Evolutionary conservation across 352 stramenopile genomes (phyloP).

Genomic region (Globisporangium echinulatum): DNA sequence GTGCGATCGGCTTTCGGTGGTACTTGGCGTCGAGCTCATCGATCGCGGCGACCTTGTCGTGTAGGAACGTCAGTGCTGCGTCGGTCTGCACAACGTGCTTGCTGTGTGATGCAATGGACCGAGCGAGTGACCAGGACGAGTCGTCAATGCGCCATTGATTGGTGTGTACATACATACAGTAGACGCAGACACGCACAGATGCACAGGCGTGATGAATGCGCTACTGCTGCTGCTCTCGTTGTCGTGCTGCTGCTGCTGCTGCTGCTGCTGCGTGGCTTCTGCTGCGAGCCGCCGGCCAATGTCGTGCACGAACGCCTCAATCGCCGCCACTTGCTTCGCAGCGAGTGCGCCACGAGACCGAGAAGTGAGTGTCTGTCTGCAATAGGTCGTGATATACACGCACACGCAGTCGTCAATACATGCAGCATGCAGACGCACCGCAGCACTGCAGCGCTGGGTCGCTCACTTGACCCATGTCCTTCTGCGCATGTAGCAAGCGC

Average conservation of each 20-base stretch:
- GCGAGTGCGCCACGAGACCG: neutral
- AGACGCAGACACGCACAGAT: slow-evolving; percentile 34
- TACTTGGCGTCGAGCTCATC: slow-evolving; percentile 60
- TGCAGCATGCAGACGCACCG: slow-evolving; percentile 17
- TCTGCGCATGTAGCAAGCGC: slow-evolving; percentile 53
- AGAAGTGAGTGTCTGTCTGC: neutral
- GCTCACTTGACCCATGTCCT: slow-evolving; percentile 67
- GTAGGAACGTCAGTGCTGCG: slow-evolving; percentile 41
- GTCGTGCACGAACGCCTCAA: slow-evolving; percentile 58
- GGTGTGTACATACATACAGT: too few relatives aligned
- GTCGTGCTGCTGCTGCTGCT: neutral
- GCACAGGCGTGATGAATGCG: slow-evolving; percentile 39
- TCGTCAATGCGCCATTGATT: too few relatives aligned
- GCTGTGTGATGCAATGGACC: slow-evolving; percentile 12
- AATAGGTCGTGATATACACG: too few relatives aligned
- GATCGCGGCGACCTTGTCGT: slow-evolving; percentile 44
- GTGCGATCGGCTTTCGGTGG: slow-evolving; percentile 21
- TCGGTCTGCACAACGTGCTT: slow-evolving; percentile 46
- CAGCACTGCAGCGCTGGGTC: slow-evolving; percentile 41
- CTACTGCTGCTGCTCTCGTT: neutral
- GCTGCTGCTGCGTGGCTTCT: neutral
- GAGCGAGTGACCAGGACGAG: neutral
- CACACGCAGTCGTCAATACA: neutral
- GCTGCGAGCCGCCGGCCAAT: slow-evolving; percentile 36
- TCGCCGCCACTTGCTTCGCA: slow-evolving; percentile 27